Conservation (phyloP, 2,329 filamentous ascomycete genomes). For the Harringtonia lauricola region DNA sequence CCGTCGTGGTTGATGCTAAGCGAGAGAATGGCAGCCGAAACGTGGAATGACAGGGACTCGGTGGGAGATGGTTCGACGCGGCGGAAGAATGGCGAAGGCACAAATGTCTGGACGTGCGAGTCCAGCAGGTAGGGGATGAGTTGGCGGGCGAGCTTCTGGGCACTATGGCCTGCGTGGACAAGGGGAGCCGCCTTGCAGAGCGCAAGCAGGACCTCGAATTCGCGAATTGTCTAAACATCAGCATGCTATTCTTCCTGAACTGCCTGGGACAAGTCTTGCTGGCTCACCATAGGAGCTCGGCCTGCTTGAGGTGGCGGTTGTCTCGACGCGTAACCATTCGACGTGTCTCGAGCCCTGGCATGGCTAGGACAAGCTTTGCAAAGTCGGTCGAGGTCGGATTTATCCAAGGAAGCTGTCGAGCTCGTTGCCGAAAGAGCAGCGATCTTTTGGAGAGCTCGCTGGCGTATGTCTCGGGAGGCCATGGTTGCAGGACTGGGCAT, state of each 20-base stretch:
- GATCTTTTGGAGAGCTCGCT: constrained; percentile 53
- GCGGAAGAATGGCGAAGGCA: constrained; percentile 70
- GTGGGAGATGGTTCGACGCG: constrained; percentile 80
- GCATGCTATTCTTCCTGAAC: too few relatives aligned
- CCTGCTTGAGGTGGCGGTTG: constrained; percentile 29
- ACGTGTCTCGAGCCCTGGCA: constrained; percentile 28
- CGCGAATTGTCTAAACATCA: constrained; percentile 58
- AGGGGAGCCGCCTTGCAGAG: constrained; percentile 81
- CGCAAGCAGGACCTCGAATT: constrained; percentile 84
- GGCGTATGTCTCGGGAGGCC: constrained; percentile 47
- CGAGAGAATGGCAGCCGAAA: constrained; percentile 71
- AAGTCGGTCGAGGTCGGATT: constrained; percentile 51
- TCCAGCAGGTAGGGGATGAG: constrained; percentile 78
- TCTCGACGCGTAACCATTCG: constrained; percentile 36
- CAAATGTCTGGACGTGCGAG: constrained; percentile 67
- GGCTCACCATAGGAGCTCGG: constrained; percentile 48
- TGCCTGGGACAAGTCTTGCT: background rate
- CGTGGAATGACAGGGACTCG: constrained; percentile 68
- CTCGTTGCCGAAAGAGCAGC: constrained; percentile 49
- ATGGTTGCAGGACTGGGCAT: constrained; percentile 1
- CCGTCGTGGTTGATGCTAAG: constrained; percentile 63
- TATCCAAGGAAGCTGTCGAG: constrained; percentile 42
- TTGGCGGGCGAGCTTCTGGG: constrained; percentile 67
- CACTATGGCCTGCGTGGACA: constrained; percentile 59
- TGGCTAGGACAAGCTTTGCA: constrained; percentile 45